Percentiles rank a stretch among this genome's conserved stretches.
Conservation (phyloP, 345 rosid genomes). For the Combretum micranthum region DNA sequence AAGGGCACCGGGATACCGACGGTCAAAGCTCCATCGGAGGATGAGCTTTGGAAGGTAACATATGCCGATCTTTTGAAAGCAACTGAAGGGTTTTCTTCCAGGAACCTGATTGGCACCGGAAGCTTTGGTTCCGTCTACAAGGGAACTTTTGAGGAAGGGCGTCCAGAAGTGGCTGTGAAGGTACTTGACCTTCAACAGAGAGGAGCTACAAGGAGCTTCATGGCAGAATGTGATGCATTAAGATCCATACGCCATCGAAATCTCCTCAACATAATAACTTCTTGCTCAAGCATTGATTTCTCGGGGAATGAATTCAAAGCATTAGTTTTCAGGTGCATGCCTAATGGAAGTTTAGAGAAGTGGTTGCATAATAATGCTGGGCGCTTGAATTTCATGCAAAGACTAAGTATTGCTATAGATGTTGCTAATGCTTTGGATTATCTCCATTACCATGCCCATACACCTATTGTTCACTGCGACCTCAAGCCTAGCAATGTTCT, state of each 20-base stretch:
- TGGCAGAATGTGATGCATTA: slow-evolving; percentile 37
- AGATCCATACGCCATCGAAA: slow-evolving; percentile 38
- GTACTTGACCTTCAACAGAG: slow-evolving; percentile 26
- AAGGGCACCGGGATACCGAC: not conserved
- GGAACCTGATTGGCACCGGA: slow-evolving; percentile 23
- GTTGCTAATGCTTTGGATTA: slow-evolving; percentile 27
- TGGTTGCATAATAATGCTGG: slow-evolving; percentile 24
- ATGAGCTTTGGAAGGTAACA: slow-evolving; percentile 13
- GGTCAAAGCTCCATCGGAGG: not conserved
- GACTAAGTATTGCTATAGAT: slow-evolving; percentile 27
- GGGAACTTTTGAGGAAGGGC: slow-evolving; percentile 12
- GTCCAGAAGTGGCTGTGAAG: slow-evolving; percentile 15
- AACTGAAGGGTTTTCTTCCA: slow-evolving; percentile 25
- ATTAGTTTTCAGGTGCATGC: slow-evolving; percentile 36
- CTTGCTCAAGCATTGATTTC: slow-evolving; percentile 40
- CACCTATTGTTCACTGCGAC: slow-evolving; percentile 26
- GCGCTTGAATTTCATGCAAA: slow-evolving; percentile 19
- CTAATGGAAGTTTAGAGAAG: slow-evolving; percentile 36
- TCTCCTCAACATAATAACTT: slow-evolving; percentile 37
- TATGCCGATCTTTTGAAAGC: slow-evolving; percentile 19
- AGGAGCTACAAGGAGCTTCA: slow-evolving; percentile 40
- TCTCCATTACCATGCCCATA: slow-evolving; percentile 16
- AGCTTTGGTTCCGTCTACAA: slow-evolving; percentile 27
- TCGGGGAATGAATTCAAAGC: slow-evolving; percentile 49
- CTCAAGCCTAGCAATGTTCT: slow-evolving; percentile 50